Conservation (phyloP, 2,329 filamentous ascomycete genomes). For the Xylaria sp. region DNA sequence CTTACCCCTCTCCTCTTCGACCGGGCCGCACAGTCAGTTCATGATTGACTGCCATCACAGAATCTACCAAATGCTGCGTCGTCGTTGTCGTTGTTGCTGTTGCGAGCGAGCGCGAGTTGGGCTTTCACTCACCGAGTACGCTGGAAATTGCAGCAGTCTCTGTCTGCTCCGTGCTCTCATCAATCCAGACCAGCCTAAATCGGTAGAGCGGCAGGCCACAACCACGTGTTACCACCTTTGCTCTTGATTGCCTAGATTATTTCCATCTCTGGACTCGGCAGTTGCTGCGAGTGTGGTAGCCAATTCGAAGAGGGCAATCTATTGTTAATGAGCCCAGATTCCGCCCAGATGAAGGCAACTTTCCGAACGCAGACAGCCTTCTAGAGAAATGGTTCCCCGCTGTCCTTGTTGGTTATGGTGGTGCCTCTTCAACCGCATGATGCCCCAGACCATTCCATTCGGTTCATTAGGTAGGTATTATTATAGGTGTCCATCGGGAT, state of each 20-base stretch:
- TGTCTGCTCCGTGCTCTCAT: neutral
- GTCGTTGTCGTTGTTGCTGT: too few relatives aligned
- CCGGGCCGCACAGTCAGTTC: neutral
- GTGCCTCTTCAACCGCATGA: conserved; percentile 10
- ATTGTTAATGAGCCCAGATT: conserved; percentile 29
- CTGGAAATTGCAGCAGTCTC: conserved; percentile 2
- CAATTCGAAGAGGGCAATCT: conserved; percentile 27
- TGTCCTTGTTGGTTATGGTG: neutral
- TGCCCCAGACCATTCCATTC: conserved; percentile 8
- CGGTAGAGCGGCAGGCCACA: conserved; percentile 18
- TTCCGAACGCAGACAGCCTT: conserved; percentile 17
- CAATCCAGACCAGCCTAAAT: conserved; percentile 29
- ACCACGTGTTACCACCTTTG: conserved; percentile 22
- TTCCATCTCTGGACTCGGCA: conserved; percentile 31
- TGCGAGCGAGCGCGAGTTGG: neutral
- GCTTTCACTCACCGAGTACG: neutral
- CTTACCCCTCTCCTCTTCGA: neutral
- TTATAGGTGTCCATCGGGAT: neutral
- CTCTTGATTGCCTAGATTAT: conserved; percentile 20
- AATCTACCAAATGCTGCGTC: neutral
- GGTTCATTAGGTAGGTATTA: neutral
- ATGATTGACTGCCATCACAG: neutral
- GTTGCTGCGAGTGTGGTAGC: conserved; percentile 26
- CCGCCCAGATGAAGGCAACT: conserved; percentile 8
- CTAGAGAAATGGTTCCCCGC: conserved; percentile 13